Conservation (phyloP, 202 grass and related monocot species). For the Hordeum pubiflorum region DNA sequence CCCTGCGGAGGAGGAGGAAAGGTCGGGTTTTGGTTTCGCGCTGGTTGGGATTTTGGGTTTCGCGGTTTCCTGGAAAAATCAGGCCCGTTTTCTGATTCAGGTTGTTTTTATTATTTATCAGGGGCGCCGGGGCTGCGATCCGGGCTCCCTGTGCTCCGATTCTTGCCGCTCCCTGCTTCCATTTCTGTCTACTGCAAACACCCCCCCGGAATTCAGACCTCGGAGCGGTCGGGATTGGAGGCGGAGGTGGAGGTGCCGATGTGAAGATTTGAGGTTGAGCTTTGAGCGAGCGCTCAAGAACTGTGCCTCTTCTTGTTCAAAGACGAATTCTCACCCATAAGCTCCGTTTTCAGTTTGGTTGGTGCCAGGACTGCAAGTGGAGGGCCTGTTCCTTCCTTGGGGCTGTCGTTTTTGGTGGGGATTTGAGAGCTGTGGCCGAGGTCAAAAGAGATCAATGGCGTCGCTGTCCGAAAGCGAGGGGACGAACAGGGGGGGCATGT, state of each 20-base stretch:
- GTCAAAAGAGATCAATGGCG: constrained; percentile 45
- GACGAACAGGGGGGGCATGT: constrained; percentile 79
- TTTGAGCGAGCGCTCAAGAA: constrained; percentile 11
- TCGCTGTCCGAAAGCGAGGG: constrained; percentile 47
- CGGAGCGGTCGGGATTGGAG: no score
- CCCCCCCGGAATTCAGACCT: neutral
- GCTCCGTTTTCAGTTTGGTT: neutral
- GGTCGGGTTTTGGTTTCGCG: neutral
- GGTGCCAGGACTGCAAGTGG: constrained; percentile 14
- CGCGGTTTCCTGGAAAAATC: neutral
- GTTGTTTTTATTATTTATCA: neutral
- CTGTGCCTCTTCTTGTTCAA: neutral
- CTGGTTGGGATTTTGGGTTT: constrained; percentile 19
- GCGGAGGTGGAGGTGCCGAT: neutral
- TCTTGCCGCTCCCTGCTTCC: neutral
- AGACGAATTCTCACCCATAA: neutral
- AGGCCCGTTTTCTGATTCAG: neutral
- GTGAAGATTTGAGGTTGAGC: constrained; percentile 4
- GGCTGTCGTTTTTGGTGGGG: neutral
- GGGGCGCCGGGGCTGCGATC: no score
- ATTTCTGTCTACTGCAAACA: neutral
- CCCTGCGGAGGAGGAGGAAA: constrained; percentile 17
- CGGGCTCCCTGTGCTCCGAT: neutral
- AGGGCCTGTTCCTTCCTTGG: neutral
- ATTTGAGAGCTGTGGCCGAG: constrained; percentile 25